Base-by-base conservation (phyloP, 306 rosid species). In the Urtica urens region DNA sequence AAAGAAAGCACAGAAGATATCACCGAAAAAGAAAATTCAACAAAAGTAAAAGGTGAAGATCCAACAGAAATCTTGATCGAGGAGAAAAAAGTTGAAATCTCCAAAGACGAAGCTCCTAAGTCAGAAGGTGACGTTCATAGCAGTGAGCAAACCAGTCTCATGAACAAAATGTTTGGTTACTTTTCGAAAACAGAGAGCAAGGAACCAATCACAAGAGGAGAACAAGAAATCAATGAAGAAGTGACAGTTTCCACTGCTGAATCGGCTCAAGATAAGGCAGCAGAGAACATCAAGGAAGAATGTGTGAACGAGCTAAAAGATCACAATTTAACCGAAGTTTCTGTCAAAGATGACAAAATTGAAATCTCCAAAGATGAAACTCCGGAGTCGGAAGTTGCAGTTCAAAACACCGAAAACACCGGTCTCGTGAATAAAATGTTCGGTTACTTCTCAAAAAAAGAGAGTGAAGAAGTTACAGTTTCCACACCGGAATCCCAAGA, bases 101-200 rank as follows among this genome's bases (percentile, higher is more conserved):
- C 24, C 13, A 49, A 38, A 42, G 66, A 65, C 24, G 70, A 44
- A 28, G 69, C 58, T 46, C 40, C 42, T 29, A 28, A 60, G 34
- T 29, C 37, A 4, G 52, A 5, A 21, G 43, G 46, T 19, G 48
- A 62, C 12, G 51, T 56, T 18, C 44, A 66, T 58, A 48, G 38
- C 8, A 31, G 59, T 24, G 57, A 37, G 43, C 53, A 44, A 2
- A n/a, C n/a, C n/a, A n/a, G n/a, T n/a, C n/a, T n/a, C n/a, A n/a
- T n/a, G n/a, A n/a, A n/a, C n/a, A n/a, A n/a, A n/a, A n/a, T n/a
- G n/a, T n/a, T n/a, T n/a, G n/a, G n/a, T n/a, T n/a, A n/a, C n/a
- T n/a, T n/a, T n/a, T n/a, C n/a, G n/a, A n/a, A n/a, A n/a, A n/a
- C n/a, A n/a, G n/a, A n/a, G n/a, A n/a, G n/a, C n/a, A n/a, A n/a